Conservation (phyloP, 805 yeast genomes). For the Saccharomycopsis schoenii region DNA sequence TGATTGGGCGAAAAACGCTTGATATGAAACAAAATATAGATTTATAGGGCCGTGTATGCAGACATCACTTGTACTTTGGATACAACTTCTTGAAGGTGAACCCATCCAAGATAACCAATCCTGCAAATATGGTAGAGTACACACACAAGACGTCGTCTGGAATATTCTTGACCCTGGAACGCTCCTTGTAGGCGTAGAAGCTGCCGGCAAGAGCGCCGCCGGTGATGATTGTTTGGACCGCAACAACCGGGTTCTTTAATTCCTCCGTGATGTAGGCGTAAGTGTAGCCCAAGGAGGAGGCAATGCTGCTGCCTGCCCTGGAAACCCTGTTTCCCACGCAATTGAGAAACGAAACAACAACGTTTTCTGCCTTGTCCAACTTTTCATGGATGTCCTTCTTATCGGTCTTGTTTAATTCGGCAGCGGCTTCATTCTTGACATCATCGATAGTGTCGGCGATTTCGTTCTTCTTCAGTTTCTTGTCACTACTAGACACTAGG, state of each 20-base stretch:
- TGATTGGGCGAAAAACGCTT: no score
- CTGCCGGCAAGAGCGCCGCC: constrained; percentile 39
- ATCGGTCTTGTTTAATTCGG: constrained; percentile 25
- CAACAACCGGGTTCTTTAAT: constrained; percentile 54
- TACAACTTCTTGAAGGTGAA: constrained; percentile 44
- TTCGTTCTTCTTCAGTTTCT: constrained; percentile 11
- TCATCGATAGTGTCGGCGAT: constrained; percentile 12
- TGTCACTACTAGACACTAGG: constrained; percentile 2
- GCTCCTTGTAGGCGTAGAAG: constrained; percentile 40
- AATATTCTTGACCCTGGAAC: constrained; percentile 37
- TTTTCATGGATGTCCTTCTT: constrained; percentile 26
- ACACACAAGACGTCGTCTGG: constrained; percentile 40
- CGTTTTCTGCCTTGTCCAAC: constrained; percentile 54
- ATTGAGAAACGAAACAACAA: constrained; percentile 65
- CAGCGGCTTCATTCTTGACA: constrained; percentile 25
- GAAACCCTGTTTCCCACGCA: constrained; percentile 35
- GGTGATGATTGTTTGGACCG: constrained; percentile 41
- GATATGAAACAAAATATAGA: no score
- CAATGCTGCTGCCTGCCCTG: constrained; percentile 14
- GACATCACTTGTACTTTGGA: constrained; percentile 34
- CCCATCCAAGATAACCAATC: constrained; percentile 46
- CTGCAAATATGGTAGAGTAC: constrained; percentile 41
- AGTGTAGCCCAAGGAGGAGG: constrained; percentile 21
- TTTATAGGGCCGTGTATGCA: background rate
- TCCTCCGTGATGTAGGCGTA: constrained; percentile 28